phyloP scores from a whole-genome alignment of 345 rosid genomes.

The Dipteronia sinensis region DNA sequence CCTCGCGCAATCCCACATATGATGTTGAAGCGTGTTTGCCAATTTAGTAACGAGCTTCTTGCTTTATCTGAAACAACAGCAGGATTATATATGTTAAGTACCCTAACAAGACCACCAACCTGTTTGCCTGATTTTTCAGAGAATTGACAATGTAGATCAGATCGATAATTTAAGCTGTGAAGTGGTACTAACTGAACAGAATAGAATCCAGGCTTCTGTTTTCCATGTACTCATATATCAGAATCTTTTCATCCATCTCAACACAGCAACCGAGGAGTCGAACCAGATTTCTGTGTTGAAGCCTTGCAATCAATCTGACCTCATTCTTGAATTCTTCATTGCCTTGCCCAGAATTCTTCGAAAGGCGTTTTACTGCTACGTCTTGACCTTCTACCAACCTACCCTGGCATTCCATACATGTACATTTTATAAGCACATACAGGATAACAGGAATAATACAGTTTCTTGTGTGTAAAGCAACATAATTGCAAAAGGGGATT shows the following conservation, averaged over 20 bases:
- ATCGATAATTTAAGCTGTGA: not conserved
- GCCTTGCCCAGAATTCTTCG: conserved; percentile 74
- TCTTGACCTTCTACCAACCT: conserved; percentile 58
- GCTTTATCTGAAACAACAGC: conserved; percentile 41
- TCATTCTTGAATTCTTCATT: conserved; percentile 81
- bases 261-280: conserved; percentile 70
- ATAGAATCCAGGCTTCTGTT: conserved; percentile 68
- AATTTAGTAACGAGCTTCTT: conserved; percentile 44
- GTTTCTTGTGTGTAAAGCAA: not conserved
- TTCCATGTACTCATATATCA: conserved; percentile 87
- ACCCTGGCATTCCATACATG: conserved; percentile 41
- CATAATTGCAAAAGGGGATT: conserved; percentile 5
- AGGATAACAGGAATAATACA: not conserved
- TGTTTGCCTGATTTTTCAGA: too few species aligned
- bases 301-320: conserved; percentile 73
- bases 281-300: conserved; percentile 83
- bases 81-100: not conserved
- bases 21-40: conserved; percentile 67
- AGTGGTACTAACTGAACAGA: conserved; percentile 56
- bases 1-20: conserved; percentile 77
- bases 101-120: not conserved
- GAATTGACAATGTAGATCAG: not conserved
- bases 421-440: not conserved
- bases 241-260: conserved; percentile 70
- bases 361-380: conserved; percentile 82